These are phyloP conservation scores for Trametes hirsuta DNA, from an alignment of 1,284 basidiomycete genomes.

Conservation along the genomic window DNA sequence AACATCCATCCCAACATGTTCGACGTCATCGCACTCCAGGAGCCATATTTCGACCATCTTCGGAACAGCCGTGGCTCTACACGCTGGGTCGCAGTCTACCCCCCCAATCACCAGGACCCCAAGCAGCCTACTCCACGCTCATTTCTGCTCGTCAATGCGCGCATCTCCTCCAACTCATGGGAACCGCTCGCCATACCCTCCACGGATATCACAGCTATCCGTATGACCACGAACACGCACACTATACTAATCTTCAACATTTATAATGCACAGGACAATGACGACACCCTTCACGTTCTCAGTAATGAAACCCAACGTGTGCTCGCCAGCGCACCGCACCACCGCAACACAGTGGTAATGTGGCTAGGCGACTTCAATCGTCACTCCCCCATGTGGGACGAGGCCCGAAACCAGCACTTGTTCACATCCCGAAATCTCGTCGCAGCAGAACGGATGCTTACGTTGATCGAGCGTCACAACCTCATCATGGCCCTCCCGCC, in stretches of 20 bases:
- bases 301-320: background rate
- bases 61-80: constrained; percentile 14
- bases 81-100: constrained; percentile 35
- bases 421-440: constrained; percentile 32
- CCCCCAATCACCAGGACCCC: constrained; percentile 17
- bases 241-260: background rate
- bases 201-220: constrained; percentile 35
- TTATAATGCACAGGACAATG: background rate
- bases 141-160: constrained; percentile 33
- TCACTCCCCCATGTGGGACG: constrained; percentile 53
- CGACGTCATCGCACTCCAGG: constrained; percentile 38
- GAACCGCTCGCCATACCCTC: constrained; percentile 23
- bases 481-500: constrained; percentile 35
- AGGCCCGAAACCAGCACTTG: constrained; percentile 39
- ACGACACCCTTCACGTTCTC: background rate
- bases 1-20: constrained; percentile 19
- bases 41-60: constrained; percentile 35
- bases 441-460: constrained; percentile 28
- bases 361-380: constrained; percentile 54
- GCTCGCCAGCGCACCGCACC: background rate
- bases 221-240: constrained; percentile 11
- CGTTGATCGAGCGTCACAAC: constrained; percentile 19
- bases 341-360: constrained; percentile 12
- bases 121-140: constrained; percentile 20
- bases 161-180: constrained; percentile 33